Base-by-base conservation (phyloP, 2,329 filamentous ascomycete genomes). In the Fusarium xylarioides region DNA sequence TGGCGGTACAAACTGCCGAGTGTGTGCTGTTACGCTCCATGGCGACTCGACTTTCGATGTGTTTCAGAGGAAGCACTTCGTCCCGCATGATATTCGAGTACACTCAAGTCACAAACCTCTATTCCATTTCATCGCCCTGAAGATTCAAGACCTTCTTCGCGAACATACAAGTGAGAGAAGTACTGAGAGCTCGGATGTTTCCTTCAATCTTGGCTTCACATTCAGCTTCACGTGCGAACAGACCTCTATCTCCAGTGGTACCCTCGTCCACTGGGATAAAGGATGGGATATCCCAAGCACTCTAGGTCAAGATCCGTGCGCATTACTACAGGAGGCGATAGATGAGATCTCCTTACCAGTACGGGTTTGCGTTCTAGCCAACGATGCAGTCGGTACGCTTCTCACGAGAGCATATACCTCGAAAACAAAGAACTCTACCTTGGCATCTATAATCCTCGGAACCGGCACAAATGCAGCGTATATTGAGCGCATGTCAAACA, bases 231-330 rank as follows among this genome's bases (percentile, higher is more conserved):
- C 62, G 0, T 66, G 64, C 1, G 64, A 66, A 16, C 62, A 66
- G 9, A 66, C 64, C 0, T 66, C 62, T 0, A 49, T 66, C 6
- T 66, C 62, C 5, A 30, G 23, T 2, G 64, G 64, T 0, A 66
- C 62, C 6, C 64, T 66, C 8, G 50, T 46, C 7, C 62, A 66
- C 7, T 66, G 64, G 62, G 62, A 66, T 7, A 66, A 66, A 11
- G 64, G 52, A 66, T 66, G 64, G 64, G 62, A 59, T 9, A 66
- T 66, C 3, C 62, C 62, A 16, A 66, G 44, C 19, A 47, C 62
- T 1, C 12, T 66, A 7, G 26, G 46, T 4, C 28, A 46, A 15
- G 64, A 66, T 14, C 64, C 62, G 5, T 66, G 64, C 21, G 40
- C 52, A 5, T 11, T 66, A 16, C 14, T 66, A 4, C 64, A 66